These are phyloP conservation scores for Aspergillus campestris DNA, from an alignment of 495 filamentous ascomycete species.

Conservation along the genomic window DNA sequence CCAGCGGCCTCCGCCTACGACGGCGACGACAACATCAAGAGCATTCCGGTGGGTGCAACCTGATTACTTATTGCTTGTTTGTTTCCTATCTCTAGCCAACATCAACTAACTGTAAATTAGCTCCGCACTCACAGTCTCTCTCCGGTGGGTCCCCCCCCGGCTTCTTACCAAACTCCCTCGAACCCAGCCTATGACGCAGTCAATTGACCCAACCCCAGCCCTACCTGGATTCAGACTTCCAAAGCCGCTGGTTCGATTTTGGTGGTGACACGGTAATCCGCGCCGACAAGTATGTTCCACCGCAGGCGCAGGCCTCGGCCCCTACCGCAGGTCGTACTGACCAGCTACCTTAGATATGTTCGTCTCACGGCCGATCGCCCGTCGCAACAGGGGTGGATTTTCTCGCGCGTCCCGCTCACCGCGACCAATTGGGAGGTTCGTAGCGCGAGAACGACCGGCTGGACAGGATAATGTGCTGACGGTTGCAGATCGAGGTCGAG, in stretches of 20 bases:
- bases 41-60: slow-evolving; percentile 42
- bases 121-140: slow-evolving; percentile 69
- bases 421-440: slow-evolving; percentile 96
- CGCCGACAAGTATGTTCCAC: slow-evolving; percentile 64
- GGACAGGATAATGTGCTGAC: neutral
- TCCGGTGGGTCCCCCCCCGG: slow-evolving; percentile 31
- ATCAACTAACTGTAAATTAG: slow-evolving; percentile 30
- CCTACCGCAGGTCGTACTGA: neutral
- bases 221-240: slow-evolving; percentile 96
- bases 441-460: neutral
- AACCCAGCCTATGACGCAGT: slow-evolving; percentile 1
- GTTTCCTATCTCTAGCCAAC: neutral
- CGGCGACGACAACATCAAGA: slow-evolving; percentile 40
- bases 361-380: slow-evolving; percentile 85
- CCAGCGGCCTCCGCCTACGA: slow-evolving; percentile 27
- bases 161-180: neutral
- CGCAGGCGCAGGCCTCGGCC: neutral
- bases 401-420: slow-evolving; percentile 87
- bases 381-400: slow-evolving; percentile 86
- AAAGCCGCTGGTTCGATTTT: slow-evolving; percentile 99
- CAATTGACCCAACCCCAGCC: slow-evolving; percentile 51
- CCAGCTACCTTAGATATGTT: slow-evolving; percentile 57
- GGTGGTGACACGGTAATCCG: slow-evolving; percentile 92
- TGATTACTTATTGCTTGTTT: neutral
- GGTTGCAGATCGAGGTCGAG: slow-evolving; percentile 72